Percentiles rank a stretch among this genome's conserved stretches.
These are phyloP conservation scores for Trichoderma sp. DNA, from an alignment of 2,329 filamentous ascomycete genomes.

Conservation along the genomic window DNA sequence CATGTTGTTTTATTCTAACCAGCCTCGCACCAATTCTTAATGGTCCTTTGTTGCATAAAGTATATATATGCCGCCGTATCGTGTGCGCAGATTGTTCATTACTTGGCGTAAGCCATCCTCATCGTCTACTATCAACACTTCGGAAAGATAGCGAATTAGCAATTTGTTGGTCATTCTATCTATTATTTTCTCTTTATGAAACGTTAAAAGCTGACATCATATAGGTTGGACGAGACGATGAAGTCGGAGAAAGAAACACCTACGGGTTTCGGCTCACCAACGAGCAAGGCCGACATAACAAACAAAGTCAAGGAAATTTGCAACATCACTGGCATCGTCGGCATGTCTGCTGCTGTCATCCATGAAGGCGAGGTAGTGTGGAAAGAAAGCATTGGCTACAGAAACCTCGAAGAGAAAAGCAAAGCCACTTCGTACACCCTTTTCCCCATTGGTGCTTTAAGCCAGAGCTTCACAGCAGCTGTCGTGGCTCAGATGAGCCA, in stretches of 20 bases:
- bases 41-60: too few relatives aligned
- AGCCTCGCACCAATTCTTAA: too few relatives aligned
- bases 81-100: too few relatives aligned
- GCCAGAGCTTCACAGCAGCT: conserved; percentile 1
- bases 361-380: neutral
- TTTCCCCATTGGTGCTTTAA: neutral
- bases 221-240: neutral
- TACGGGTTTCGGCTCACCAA: neutral
- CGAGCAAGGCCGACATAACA: neutral
- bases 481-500: neutral
- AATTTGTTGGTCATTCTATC: neutral
- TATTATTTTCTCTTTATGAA: neutral
- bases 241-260: neutral
- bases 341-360: neutral
- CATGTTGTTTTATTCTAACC: too few relatives aligned
- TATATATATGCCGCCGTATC: too few relatives aligned
- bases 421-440: neutral
- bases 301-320: neutral
- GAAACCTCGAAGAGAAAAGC: neutral
- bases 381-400: neutral
- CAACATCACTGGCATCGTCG: neutral
- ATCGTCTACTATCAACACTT: too few relatives aligned
- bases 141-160: neutral
- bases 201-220: neutral
- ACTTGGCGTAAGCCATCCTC: too few relatives aligned